Conservation (phyloP, 768 basidiomycete genomes). For the Dendrothele bispora region DNA sequence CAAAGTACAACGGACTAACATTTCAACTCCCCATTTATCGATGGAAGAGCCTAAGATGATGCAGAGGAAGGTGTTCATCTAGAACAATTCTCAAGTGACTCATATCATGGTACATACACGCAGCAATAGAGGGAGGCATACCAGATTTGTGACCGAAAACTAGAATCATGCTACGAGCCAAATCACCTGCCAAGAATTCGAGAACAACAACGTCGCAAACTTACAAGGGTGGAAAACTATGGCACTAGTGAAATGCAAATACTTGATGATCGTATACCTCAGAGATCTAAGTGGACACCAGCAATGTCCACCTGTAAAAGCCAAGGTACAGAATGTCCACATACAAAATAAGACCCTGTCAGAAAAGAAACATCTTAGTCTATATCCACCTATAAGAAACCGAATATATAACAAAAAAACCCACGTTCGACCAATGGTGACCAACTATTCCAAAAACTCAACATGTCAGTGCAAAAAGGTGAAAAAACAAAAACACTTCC, state of each 20-base stretch:
- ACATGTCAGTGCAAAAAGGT: constrained; percentile 1
- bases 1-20: constrained; percentile 35
- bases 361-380: not conserved
- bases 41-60: constrained; percentile 38
- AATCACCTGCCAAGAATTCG: not conserved
- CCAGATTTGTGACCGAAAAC: no score
- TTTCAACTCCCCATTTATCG: constrained; percentile 38
- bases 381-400: no score
- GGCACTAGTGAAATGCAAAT: constrained; percentile 40
- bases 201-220: constrained; percentile 31
- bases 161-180: not conserved
- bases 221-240: constrained; percentile 40
- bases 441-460: no score
- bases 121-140: no score
- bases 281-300: constrained; percentile 23
- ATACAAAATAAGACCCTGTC: constrained; percentile 36
- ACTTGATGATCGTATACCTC: constrained; percentile 41
- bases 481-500: not conserved
- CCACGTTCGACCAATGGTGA: constrained; percentile 41
- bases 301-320: not conserved
- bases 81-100: no score
- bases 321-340: no score
- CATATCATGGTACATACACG: no score
- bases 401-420: constrained; percentile 5
- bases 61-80: constrained; percentile 42